phyloP scores from a whole-genome alignment of 495 filamentous ascomycete species.

The Lophiostoma macrostomum region DNA sequence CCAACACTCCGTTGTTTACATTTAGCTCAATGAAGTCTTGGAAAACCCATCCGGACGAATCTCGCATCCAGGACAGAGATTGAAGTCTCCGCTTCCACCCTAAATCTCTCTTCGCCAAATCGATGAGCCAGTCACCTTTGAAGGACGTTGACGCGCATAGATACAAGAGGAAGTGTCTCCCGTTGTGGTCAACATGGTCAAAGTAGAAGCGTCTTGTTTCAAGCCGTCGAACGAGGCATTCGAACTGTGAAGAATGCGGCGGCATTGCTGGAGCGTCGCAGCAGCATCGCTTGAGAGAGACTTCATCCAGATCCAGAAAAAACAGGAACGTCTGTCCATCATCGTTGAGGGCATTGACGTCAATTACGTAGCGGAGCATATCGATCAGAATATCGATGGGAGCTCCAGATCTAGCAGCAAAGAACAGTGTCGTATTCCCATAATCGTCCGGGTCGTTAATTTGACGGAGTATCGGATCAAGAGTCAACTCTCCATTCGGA shows the following conservation, averaged over 20 bases:
- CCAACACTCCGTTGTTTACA: background rate
- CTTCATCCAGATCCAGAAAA: background rate
- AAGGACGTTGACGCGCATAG: slow-evolving; percentile 1
- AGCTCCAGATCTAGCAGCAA: background rate
- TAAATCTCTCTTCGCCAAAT: background rate
- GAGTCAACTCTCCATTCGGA: background rate
- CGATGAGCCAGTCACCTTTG: background rate
- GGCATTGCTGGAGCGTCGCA: background rate
- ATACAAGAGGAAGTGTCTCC: slow-evolving; percentile 5
- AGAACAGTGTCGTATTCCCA: slow-evolving; percentile 2
- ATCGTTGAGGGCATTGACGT: slow-evolving; percentile 1
- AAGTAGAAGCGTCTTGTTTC: slow-evolving; percentile 1
- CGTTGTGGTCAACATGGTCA: slow-evolving; percentile 2
- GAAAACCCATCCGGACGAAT: background rate
- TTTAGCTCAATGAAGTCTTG: background rate
- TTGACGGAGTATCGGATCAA: background rate
- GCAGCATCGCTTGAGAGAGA: background rate
- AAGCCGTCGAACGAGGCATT: background rate
- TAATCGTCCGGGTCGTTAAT: background rate
- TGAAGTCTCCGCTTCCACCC: background rate
- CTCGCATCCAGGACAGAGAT: background rate
- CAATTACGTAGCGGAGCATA: background rate
- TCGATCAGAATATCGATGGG: background rate
- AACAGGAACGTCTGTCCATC: slow-evolving; percentile 3
- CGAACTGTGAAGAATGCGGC: slow-evolving; percentile 2